Evolutionary conservation across 169 alveolate species (phyloP), one percentile per base, ranked within the genome.

Genomic region (Besnoitia besnoiti): DNA sequence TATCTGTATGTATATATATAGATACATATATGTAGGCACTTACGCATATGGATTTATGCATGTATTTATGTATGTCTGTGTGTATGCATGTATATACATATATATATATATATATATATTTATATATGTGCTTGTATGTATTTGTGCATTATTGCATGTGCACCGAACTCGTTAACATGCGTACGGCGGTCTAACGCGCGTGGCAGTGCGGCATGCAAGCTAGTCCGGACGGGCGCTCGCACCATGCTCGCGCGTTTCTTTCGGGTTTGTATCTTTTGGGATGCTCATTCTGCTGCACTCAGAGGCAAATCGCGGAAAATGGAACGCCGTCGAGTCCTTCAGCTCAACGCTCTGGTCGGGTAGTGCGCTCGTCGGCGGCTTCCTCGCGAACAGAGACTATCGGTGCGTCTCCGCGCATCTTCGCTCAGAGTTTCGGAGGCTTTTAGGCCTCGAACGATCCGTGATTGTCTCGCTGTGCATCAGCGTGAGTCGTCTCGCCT

Each of bases 271-370:
- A 33, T 21, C 19, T 2, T 44, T 4, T 55, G 14, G n/a, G 87
- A 27, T 37, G 3, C 44, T n/a, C 82, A 27, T 4, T 73, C 40
- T 67, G 44, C 27, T 80, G 42, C 19, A 30, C 35, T 46, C 80
- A 85, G 91, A 35, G 12, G 46, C 50, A 19, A 50, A 85, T 35
- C 77, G 91, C 2, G 96, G 96, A 42, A 75, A 62, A 89, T 94
- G 96, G 96, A 93, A 89, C 79, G 92, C 94, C 55, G 91, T 93
- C 88, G 91, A 92, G 85, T 73, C 93, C 37, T 89, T 94, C 49
- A 92, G 93, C 10, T 76, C 92, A n/a, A 94, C 93, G 89, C 87
- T 94, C 21, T 94, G 96, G 96, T 89, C 94, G 1, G 96, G 96
- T 40, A 59, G 91, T 30, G 96, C 96, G 16, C 91, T 94, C 61